Conservation (phyloP, 352 stramenopile species). For the Ophiocytium majus region DNA sequence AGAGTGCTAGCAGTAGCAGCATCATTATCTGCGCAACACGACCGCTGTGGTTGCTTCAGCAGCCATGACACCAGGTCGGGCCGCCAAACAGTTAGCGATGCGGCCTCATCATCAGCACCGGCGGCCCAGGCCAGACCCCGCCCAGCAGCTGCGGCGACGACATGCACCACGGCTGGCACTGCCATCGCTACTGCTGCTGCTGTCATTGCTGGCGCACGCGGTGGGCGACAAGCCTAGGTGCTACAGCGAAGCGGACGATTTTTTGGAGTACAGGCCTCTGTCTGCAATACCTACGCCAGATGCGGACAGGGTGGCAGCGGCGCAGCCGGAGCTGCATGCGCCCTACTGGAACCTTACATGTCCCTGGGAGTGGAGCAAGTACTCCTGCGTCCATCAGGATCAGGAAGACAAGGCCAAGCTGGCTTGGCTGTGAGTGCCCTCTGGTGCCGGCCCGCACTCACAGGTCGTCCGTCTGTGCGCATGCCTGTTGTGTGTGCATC, state of each 20-base stretch:
- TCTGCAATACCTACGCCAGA: background rate
- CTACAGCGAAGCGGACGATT: background rate
- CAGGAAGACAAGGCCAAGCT: background rate
- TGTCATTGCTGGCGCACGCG: background rate
- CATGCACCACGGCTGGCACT: background rate
- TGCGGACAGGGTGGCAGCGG: background rate
- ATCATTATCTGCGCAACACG: no score
- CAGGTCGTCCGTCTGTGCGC: no score
- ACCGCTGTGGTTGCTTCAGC: no score
- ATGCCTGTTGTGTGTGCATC: no score
- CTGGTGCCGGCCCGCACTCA: background rate
- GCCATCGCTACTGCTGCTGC: background rate
- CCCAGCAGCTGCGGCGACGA: background rate
- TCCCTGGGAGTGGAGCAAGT: slow-evolving; percentile 13
- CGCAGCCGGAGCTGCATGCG: background rate
- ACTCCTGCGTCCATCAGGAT: background rate
- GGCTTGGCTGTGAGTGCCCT: background rate
- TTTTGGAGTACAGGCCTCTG: background rate
- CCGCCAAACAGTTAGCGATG: no score
- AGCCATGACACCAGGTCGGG: no score
- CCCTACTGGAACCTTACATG: slow-evolving; percentile 18
- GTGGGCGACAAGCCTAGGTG: no score
- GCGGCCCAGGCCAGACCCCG: no score
- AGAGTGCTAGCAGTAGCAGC: no score
- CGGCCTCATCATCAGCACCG: no score